Percentiles rank a stretch among this genome's conserved stretches.
Conservation (phyloP, 1,284 basidiomycete species). For the Papiliotrema terrestris region DNA sequence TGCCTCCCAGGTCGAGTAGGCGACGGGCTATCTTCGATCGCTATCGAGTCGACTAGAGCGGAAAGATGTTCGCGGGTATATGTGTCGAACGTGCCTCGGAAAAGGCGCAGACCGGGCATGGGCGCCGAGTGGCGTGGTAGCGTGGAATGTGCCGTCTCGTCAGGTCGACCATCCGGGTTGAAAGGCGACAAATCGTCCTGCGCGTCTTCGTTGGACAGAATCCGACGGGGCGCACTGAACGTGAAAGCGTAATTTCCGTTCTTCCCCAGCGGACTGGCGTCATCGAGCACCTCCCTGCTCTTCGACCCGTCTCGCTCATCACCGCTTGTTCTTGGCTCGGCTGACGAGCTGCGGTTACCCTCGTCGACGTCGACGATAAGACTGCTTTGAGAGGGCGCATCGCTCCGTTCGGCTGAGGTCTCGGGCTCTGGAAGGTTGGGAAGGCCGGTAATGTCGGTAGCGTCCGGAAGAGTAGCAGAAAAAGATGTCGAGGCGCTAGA, state of each 20-base stretch:
- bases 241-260: constrained; percentile 63
- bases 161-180: constrained; percentile 1
- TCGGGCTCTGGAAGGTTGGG: too few species aligned
- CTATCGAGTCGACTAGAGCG: constrained; percentile 84
- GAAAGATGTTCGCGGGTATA: constrained; percentile 88
- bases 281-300: constrained; percentile 34
- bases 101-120: constrained; percentile 63
- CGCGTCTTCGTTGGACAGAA: constrained; percentile 8
- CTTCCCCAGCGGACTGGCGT: constrained; percentile 39
- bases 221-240: constrained; percentile 54
- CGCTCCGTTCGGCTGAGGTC: too few species aligned
- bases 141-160: constrained; percentile 32
- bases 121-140: constrained; percentile 10
- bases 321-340: neutral
- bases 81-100: constrained; percentile 84
- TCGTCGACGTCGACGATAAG: too few species aligned
- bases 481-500: constrained; percentile 21
- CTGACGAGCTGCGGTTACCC: too few species aligned
- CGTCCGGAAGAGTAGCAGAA: neutral
- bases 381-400: too few species aligned
- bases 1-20: constrained; percentile 38
- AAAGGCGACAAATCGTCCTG: constrained; percentile 16
- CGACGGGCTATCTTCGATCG: constrained; percentile 61
- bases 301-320: neutral
- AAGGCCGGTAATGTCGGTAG: too few species aligned